Percentiles rank a stretch among this genome's conserved stretches.
These are phyloP conservation scores for Cordyceps sp. DNA, from an alignment of 2,329 filamentous ascomycete species.

Conservation along the genomic window DNA sequence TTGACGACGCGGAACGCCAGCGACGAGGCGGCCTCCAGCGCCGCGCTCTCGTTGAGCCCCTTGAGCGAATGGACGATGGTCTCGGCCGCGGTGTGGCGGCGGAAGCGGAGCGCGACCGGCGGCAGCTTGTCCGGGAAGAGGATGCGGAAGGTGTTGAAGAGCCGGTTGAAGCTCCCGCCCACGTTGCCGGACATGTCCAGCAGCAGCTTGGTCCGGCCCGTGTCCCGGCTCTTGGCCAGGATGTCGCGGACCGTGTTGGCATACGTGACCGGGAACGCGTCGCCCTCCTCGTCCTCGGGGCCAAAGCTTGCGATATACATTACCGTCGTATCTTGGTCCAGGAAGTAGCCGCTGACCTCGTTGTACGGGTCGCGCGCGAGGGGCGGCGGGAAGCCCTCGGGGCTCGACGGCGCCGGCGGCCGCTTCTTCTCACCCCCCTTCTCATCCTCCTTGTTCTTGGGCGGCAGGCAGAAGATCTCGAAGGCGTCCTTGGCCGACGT, in stretches of 20 bases:
- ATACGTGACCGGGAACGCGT: slow-evolving; percentile 6
- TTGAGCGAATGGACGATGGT: neutral
- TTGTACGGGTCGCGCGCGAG: slow-evolving; percentile 8
- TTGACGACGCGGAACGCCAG: neutral
- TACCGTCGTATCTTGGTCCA: slow-evolving; percentile 12
- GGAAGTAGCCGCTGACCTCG: slow-evolving; percentile 11
- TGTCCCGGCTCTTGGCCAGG: slow-evolving; percentile 7
- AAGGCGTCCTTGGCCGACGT: neutral
- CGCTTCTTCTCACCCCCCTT: too few species aligned
- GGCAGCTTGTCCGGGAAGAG: slow-evolving; percentile 12
- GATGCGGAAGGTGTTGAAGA: slow-evolving; percentile 26
- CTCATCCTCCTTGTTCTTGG: too few species aligned
- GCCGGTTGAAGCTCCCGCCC: slow-evolving; percentile 33
- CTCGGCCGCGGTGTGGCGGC: slow-evolving; percentile 1
- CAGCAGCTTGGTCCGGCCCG: slow-evolving; percentile 29
- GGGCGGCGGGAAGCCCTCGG: slow-evolving; percentile 9
- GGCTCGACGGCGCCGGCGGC: neutral
- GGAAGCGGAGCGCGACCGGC: slow-evolving; percentile 2
- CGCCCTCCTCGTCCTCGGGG: slow-evolving; percentile 2
- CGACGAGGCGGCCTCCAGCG: neutral
- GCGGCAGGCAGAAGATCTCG: neutral
- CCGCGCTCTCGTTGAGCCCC: neutral
- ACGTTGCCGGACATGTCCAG: slow-evolving; percentile 46
- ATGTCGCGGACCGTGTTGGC: slow-evolving; percentile 19
- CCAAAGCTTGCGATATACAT: slow-evolving; percentile 8